Conservation (phyloP, 306 rosid species). For the Trifolium subterraneum region DNA sequence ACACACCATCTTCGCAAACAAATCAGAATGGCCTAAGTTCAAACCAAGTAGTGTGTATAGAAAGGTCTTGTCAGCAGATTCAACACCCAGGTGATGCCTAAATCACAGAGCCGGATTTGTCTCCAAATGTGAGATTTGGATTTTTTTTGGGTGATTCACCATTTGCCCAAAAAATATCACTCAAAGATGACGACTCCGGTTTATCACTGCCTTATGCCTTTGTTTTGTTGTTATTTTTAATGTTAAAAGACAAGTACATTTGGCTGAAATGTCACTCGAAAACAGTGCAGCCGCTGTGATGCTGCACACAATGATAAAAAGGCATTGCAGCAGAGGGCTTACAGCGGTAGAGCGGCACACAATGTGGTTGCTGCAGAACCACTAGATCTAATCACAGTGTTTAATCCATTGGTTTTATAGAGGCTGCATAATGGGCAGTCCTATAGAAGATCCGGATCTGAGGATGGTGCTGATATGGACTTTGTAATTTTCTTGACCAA, state of each 20-base stretch:
- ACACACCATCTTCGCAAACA: too few species aligned
- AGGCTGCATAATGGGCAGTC: not conserved
- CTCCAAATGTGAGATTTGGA: not conserved
- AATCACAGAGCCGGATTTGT: not conserved
- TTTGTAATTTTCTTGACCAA: not conserved
- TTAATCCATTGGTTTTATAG: not conserved
- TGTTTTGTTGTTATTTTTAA: not conserved
- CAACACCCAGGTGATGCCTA: not conserved
- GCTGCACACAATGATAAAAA: not conserved
- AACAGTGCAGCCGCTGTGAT: not conserved
- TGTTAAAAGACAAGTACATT: constrained; percentile 1
- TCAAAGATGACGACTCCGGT: not conserved
- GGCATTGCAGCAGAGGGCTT: not conserved
- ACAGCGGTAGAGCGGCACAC: not conserved
- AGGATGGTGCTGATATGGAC: not conserved
- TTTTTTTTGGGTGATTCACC: not conserved
- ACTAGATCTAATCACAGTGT: not conserved
- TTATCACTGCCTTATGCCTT: not conserved
- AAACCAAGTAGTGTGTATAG: not conserved
- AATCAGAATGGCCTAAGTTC: not conserved
- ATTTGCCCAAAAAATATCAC: not conserved
- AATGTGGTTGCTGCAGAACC: not conserved
- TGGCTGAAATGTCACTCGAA: constrained; percentile 13
- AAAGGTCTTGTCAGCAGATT: not conserved
- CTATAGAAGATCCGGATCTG: not conserved